Percentiles rank a stretch among this genome's conserved stretches.
Evolutionary conservation across 306 rosid genomes (phyloP).

Genomic region (Lupinus albus): DNA sequence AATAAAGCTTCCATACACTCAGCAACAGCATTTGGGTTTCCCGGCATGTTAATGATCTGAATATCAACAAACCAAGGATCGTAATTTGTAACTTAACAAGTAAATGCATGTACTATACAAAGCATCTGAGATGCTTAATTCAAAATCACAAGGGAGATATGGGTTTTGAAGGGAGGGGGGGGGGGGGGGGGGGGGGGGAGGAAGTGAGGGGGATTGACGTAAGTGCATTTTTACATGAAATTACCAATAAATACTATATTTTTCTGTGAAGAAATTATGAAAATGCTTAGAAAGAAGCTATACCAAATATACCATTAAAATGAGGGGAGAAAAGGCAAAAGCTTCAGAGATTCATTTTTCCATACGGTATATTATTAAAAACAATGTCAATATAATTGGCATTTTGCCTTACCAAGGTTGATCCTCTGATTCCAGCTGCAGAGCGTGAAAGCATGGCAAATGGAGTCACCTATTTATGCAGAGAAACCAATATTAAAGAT

Average conservation of each 20-base stretch:
- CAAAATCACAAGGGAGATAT: not conserved
- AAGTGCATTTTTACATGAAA: too few relatives aligned
- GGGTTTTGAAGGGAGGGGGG: not conserved
- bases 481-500: constrained; percentile 16
- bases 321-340: not conserved
- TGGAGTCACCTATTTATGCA: constrained; percentile 78
- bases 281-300: not conserved
- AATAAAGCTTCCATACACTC: constrained; percentile 86
- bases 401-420: constrained; percentile 71
- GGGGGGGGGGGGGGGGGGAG: not conserved
- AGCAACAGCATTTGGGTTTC: constrained; percentile 91
- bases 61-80: constrained; percentile 29
- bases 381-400: not conserved
- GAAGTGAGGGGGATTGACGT: not conserved
- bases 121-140: not conserved
- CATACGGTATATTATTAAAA: constrained; percentile 16
- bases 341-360: not conserved
- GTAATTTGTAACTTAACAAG: constrained; percentile 7
- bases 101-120: constrained; percentile 22
- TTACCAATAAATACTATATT: not conserved
- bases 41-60: constrained; percentile 96
- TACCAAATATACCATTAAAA: constrained; percentile 11
- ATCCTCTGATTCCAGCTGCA: constrained; percentile 92
- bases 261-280: not conserved
- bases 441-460: constrained; percentile 90